A percentile compares a stretch with the other conserved stretches of the same genome.
Evolutionary conservation across 352 stramenopile species (phyloP).

Genomic region (Phytophthora sp.): DNA sequence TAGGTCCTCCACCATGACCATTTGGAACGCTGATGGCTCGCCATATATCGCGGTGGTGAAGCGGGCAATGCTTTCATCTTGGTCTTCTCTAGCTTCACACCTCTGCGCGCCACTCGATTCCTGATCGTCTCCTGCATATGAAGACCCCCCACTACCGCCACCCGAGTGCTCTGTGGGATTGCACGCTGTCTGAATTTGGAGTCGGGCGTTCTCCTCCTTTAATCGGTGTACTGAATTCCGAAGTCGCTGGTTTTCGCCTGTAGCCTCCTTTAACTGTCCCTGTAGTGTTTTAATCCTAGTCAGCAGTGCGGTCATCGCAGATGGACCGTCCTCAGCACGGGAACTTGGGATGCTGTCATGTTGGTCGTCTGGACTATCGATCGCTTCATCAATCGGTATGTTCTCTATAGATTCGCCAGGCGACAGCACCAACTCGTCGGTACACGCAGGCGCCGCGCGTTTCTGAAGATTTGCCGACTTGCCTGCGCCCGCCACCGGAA

Average conservation of each 20-base stretch:
- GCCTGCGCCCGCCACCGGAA: background rate
- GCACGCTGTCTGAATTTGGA: conserved; percentile 12
- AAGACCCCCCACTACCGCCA: background rate
- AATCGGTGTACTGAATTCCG: conserved; percentile 24
- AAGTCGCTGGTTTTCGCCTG: conserved; percentile 35
- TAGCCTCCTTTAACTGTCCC: conserved; percentile 21
- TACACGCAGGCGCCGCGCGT: background rate
- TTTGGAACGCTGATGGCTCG: conserved; percentile 30
- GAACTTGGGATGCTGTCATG: background rate
- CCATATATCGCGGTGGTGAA: conserved; percentile 31
- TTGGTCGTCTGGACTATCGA: conserved; percentile 8
- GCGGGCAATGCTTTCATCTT: conserved; percentile 14
- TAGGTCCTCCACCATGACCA: conserved; percentile 36
- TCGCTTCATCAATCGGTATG: conserved; percentile 3
- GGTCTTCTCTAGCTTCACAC: conserved; percentile 8
- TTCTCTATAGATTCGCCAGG: background rate
- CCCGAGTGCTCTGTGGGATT: background rate
- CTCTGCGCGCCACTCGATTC: conserved; percentile 4
- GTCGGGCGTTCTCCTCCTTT: conserved; percentile 25
- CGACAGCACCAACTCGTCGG: background rate
- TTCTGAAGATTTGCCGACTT: conserved; percentile 4
- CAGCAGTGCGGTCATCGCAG: conserved; percentile 15
- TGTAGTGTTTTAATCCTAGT: conserved; percentile 28
- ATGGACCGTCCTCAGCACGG: background rate
- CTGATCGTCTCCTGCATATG: background rate